phyloP scores from a whole-genome alignment of 306 rosid species.

The Cucurbita moschata region DNA sequence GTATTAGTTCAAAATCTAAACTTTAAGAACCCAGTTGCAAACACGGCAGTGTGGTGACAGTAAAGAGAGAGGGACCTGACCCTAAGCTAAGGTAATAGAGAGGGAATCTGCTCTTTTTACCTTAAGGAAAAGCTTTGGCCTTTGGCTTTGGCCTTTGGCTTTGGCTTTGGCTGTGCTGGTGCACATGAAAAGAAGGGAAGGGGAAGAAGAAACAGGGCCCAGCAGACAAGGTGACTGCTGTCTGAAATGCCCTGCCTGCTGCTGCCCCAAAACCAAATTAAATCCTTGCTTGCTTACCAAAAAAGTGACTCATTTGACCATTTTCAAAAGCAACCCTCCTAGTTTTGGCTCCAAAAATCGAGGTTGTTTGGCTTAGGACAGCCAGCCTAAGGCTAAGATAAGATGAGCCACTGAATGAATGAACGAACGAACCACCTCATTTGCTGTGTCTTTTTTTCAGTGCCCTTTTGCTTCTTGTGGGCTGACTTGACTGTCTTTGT shows the following conservation, averaged over 20 bases:
- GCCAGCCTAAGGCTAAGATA: not conserved
- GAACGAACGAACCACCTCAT: not conserved
- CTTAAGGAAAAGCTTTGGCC: not conserved
- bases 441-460: not conserved
- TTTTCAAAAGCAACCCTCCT: not conserved
- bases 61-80: not conserved
- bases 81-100: not conserved
- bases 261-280: not conserved
- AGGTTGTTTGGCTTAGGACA: not conserved
- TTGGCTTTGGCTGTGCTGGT: not conserved
- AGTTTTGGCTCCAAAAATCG: not conserved
- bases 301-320: not conserved
- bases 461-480: not conserved
- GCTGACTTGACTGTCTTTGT: not conserved
- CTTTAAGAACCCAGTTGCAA: not conserved
- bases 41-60: not conserved
- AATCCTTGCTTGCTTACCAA: too few relatives aligned
- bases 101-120: not conserved
- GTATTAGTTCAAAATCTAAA: not conserved
- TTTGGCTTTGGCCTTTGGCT: not conserved
- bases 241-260: not conserved
- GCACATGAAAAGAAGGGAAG: slow-evolving; percentile 4
- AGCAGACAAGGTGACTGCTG: not conserved
- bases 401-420: not conserved
- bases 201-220: not conserved